Evolutionary conservation across 208 protist genomes (phyloP).

Genomic region (Angomonas deanei): DNA sequence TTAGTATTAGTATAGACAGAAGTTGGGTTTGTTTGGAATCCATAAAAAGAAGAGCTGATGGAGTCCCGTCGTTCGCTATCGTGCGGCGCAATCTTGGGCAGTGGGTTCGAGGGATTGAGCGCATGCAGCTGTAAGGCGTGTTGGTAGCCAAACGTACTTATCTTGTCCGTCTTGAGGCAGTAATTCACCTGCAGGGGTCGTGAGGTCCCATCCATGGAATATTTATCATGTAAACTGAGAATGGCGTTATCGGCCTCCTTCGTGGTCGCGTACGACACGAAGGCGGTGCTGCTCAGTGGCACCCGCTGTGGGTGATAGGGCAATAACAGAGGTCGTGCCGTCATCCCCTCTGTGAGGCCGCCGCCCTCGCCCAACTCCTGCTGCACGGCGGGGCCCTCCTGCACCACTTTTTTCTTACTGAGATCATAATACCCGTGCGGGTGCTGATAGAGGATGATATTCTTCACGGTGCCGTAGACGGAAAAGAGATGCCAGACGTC

Average conservation of each 20-base stretch:
- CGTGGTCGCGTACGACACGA: conserved; percentile 33
- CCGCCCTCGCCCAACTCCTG: too few relatives aligned
- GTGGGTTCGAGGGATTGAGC: conserved; percentile 55
- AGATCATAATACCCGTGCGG: conserved; percentile 9
- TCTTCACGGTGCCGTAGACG: too few relatives aligned
- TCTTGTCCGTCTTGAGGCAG: conserved; percentile 48
- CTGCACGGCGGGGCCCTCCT: conserved; percentile 8
- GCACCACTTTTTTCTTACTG: not conserved
- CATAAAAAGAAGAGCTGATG: too few relatives aligned
- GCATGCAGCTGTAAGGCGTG: conserved; percentile 45
- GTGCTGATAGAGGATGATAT: too few relatives aligned
- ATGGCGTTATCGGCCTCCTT: conserved; percentile 58
- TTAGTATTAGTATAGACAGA: too few relatives aligned
- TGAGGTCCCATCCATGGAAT: conserved; percentile 44
- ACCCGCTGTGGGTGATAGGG: not conserved
- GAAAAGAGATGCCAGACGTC: too few relatives aligned
- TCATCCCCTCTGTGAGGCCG: too few relatives aligned
- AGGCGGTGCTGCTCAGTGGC: conserved; percentile 32
- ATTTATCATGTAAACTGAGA: conserved; percentile 31
- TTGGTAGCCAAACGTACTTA: conserved; percentile 55
- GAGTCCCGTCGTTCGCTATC: too few relatives aligned
- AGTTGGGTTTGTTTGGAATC: too few relatives aligned
- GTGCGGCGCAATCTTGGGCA: conserved; percentile 9
- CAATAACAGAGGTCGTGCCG: too few relatives aligned
- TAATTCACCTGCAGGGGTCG: conserved; percentile 61